Percentiles rank a stretch among this genome's conserved stretches.
These are phyloP conservation scores for Pythium phragmitis DNA, from an alignment of 352 stramenopile genomes.

Conservation along the genomic window DNA sequence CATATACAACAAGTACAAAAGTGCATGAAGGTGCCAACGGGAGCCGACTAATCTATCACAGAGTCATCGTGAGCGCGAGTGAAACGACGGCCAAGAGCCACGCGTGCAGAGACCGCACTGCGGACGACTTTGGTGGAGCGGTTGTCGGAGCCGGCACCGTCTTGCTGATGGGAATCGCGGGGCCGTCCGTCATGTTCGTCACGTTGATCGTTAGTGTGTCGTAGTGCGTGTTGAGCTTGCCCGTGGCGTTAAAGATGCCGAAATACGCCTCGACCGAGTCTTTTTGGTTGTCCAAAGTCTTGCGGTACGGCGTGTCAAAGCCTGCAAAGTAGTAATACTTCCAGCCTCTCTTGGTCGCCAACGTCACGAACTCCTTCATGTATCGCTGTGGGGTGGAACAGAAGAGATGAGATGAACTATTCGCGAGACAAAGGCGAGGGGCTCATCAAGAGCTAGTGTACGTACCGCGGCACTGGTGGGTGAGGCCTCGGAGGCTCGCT, in stretches of 20 bases:
- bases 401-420: background rate
- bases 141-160: background rate
- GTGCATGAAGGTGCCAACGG: background rate
- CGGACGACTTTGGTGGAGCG: background rate
- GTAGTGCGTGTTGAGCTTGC: slow-evolving; percentile 65
- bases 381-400: slow-evolving; percentile 34
- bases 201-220: slow-evolving; percentile 35
- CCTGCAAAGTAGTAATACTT: slow-evolving; percentile 88
- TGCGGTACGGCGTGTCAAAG: slow-evolving; percentile 81
- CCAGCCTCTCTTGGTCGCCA: slow-evolving; percentile 61
- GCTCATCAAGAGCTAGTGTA: background rate
- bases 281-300: slow-evolving; percentile 37
- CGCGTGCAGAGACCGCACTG: background rate
- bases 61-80: background rate
- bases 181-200: slow-evolving; percentile 21
- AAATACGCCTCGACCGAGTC: slow-evolving; percentile 73
- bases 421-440: no score
- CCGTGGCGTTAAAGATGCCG: slow-evolving; percentile 64
- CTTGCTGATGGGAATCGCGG: slow-evolving; percentile 4
- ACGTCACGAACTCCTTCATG: slow-evolving; percentile 76
- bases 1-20: background rate
- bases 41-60: background rate
- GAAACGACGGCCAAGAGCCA: background rate
- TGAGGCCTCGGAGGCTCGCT: slow-evolving; percentile 53
- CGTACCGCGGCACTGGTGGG: slow-evolving; percentile 57